A percentile compares a stretch with the other conserved stretches of the same genome.
phyloP scores from a whole-genome alignment of 106 monocot species.

The Platanthera guangdongensis region DNA sequence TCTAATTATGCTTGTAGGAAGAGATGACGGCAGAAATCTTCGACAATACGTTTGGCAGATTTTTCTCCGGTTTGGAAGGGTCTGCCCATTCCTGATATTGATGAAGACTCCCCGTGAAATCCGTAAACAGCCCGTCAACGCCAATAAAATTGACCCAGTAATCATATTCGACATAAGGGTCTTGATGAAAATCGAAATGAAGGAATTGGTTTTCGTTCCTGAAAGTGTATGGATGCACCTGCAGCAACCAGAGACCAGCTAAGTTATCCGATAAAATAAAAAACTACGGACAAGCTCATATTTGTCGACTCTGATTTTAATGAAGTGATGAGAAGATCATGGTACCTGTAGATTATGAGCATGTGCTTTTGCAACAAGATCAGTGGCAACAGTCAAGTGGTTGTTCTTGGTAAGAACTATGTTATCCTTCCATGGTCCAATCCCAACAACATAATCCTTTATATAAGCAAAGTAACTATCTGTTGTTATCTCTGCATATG shows the following conservation, averaged over 20 bases:
- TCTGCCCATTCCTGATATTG: constrained; percentile 16
- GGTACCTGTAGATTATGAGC: constrained; percentile 76
- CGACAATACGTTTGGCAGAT: neutral
- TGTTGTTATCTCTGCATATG: constrained; percentile 66
- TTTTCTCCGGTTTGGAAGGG: neutral
- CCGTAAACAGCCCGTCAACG: constrained; percentile 22
- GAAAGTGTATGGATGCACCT: constrained; percentile 30
- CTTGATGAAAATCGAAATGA: constrained; percentile 21
- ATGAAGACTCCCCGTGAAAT: constrained; percentile 30
- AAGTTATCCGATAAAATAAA: neutral
- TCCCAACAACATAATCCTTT: constrained; percentile 58
- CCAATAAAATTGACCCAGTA: constrained; percentile 20
- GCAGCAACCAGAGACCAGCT: neutral
- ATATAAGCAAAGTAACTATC: constrained; percentile 50
- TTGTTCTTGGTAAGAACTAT: constrained; percentile 50
- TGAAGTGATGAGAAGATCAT: no score
- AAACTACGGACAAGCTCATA: neutral
- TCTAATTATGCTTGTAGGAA: neutral
- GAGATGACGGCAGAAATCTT: neutral
- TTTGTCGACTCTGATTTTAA: neutral
- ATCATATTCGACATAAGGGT: constrained; percentile 23
- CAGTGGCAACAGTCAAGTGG: constrained; percentile 42
- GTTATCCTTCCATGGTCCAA: constrained; percentile 79
- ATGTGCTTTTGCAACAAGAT: constrained; percentile 89
- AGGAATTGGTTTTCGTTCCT: constrained; percentile 27